Evolutionary conservation across 345 rosid species (phyloP).

Genomic region (Citrus hindsii): DNA sequence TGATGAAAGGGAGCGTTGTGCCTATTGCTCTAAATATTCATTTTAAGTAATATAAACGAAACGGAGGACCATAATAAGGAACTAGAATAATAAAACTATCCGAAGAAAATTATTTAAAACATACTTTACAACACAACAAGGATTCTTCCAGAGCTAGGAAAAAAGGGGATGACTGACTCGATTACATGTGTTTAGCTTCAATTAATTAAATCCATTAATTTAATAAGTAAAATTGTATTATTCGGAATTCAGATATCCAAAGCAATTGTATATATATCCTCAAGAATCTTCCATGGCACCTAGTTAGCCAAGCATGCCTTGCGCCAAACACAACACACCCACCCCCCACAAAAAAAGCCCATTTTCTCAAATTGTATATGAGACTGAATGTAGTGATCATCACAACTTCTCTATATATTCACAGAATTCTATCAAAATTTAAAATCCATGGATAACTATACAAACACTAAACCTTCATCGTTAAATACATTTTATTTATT

Average conservation of each 20-base stretch:
- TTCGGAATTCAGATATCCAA: slow-evolving; percentile 11
- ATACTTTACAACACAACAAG: slow-evolving; percentile 30
- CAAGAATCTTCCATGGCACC: slow-evolving; percentile 45
- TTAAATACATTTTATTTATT: no score
- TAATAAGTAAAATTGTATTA: slow-evolving; percentile 8
- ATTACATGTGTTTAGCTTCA: no score
- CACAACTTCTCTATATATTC: neutral
- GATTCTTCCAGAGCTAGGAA: slow-evolving; percentile 20
- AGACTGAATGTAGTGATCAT: neutral
- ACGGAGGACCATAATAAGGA: neutral
- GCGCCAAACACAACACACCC: neutral
- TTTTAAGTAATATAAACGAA: neutral
- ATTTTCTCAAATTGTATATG: neutral
- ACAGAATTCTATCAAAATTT: neutral
- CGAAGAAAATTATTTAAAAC: slow-evolving; percentile 4
- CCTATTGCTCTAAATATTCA: neutral
- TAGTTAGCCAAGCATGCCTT: slow-evolving; percentile 24
- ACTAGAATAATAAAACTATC: neutral
- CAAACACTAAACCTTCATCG: no score
- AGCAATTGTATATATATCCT: slow-evolving; percentile 22
- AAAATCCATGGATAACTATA: no score
- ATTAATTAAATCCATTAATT: neutral
- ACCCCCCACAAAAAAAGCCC: slow-evolving; percentile 7
- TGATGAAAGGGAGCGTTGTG: neutral
- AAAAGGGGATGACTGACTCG: slow-evolving; percentile 28